Percentiles rank a stretch among this genome's conserved stretches.
Conservation (phyloP, 768 basidiomycete species). For the Hygrophorus pudorinus region DNA sequence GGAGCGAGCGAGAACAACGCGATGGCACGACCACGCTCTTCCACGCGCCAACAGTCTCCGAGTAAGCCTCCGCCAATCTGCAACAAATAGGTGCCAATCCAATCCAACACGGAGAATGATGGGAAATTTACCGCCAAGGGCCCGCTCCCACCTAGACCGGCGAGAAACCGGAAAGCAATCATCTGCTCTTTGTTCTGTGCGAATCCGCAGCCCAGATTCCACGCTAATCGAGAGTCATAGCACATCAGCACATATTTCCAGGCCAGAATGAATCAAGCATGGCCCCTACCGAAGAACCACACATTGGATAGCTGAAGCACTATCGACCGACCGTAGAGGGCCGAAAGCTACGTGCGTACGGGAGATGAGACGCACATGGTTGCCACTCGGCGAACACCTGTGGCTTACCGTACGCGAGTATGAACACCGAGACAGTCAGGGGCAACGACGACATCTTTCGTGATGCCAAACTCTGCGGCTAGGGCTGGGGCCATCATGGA, state of each 20-base stretch:
- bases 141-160: conserved; percentile 66
- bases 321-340: conserved; percentile 54
- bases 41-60: conserved; percentile 49
- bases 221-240: conserved; percentile 24
- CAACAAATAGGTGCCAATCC: background rate
- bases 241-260: background rate
- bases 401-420: conserved; percentile 45
- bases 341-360: conserved; percentile 33
- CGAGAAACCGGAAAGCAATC: conserved; percentile 57
- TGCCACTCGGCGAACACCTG: background rate
- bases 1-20: conserved; percentile 59
- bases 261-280: background rate
- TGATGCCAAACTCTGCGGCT: conserved; percentile 46
- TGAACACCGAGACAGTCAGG: conserved; percentile 49
- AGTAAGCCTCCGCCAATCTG: conserved; percentile 57
- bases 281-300: conserved; percentile 47
- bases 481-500: conserved; percentile 71
- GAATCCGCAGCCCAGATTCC: conserved; percentile 59
- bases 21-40: conserved; percentile 55
- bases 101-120: conserved; percentile 28
- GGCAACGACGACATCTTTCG: conserved; percentile 34
- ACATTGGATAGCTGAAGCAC: conserved; percentile 58
- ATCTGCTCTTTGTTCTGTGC: conserved; percentile 47
- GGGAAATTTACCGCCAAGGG: conserved; percentile 45
- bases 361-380: background rate